These are phyloP conservation scores for Candida sp. DNA, from an alignment of 1,139 yeast species.

Conservation along the genomic window DNA sequence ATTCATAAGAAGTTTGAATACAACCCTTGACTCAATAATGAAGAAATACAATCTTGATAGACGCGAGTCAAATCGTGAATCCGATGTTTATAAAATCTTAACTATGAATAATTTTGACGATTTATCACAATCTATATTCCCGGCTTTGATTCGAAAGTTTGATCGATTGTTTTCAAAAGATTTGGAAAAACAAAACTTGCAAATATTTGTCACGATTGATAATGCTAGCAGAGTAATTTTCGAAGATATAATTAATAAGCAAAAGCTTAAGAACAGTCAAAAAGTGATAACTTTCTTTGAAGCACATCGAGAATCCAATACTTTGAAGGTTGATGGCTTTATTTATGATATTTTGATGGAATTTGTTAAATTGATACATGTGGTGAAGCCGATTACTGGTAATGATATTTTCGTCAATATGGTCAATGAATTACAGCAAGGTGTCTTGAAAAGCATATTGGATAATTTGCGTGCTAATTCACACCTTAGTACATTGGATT, in stretches of 20 bases:
- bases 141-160: conserved; percentile 29
- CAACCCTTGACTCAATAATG: conserved; percentile 41
- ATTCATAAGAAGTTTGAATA: conserved; percentile 44
- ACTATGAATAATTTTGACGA: conserved; percentile 47
- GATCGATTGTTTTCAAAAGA: conserved; percentile 35
- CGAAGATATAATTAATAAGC: conserved; percentile 39
- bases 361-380: conserved; percentile 40
- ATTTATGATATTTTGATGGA: conserved; percentile 38
- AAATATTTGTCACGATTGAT: conserved; percentile 42
- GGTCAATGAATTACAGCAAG: conserved; percentile 38
- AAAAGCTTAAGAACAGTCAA: conserved; percentile 32
- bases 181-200: conserved; percentile 36
- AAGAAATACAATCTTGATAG: conserved; percentile 39
- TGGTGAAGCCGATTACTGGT: conserved; percentile 42
- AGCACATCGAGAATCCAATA: conserved; percentile 7
- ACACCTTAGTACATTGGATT: conserved; percentile 10
- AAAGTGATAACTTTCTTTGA: conserved; percentile 27
- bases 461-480: conserved; percentile 24
- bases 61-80: conserved; percentile 15
- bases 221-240: conserved; percentile 40
- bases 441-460: conserved; percentile 30
- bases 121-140: conserved; percentile 31
- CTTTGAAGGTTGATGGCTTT: conserved; percentile 35
- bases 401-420: conserved; percentile 33
- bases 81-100: conserved; percentile 35